These are phyloP conservation scores for Atalantia buxifolia DNA, from an alignment of 345 rosid genomes.

Conservation along the genomic window DNA sequence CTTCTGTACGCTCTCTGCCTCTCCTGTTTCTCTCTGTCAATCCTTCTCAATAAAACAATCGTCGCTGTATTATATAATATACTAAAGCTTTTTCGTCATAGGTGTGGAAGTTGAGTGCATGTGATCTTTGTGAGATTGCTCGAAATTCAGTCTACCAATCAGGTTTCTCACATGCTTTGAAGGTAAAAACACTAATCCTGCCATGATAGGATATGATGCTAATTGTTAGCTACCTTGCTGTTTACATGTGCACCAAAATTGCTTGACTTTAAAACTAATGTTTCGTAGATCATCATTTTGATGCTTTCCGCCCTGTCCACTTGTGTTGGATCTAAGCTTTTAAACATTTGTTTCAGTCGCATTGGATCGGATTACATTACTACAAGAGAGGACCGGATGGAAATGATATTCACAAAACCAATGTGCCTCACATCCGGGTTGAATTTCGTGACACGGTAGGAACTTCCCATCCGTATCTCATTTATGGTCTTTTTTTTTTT, in stretches of 20 bases:
- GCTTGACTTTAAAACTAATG: neutral
- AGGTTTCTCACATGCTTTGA: constrained; percentile 96
- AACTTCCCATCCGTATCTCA: neutral
- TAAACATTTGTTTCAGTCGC: constrained; percentile 52
- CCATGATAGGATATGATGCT: constrained; percentile 5
- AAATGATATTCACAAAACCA: constrained; percentile 87
- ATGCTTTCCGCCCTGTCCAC: neutral
- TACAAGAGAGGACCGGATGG: constrained; percentile 96
- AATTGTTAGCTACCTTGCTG: neutral
- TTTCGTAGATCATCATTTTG: neutral
- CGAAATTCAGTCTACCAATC: constrained; percentile 98
- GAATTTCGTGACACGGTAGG: constrained; percentile 89
- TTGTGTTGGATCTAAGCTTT: constrained; percentile 8
- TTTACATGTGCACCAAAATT: neutral
- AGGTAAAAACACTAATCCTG: constrained; percentile 43
- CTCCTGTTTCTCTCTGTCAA: neutral
- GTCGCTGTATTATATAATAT: neutral
- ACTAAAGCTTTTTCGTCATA: constrained; percentile 21
- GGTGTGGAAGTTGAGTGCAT: constrained; percentile 98
- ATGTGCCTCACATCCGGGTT: constrained; percentile 94
- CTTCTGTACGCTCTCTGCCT: constrained; percentile 62
- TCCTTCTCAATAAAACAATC: neutral
- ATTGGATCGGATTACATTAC: constrained; percentile 93
- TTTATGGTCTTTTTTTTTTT: neutral
- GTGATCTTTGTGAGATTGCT: constrained; percentile 97